Conservation (phyloP, 768 basidiomycete genomes). For the Mycena crocata region DNA sequence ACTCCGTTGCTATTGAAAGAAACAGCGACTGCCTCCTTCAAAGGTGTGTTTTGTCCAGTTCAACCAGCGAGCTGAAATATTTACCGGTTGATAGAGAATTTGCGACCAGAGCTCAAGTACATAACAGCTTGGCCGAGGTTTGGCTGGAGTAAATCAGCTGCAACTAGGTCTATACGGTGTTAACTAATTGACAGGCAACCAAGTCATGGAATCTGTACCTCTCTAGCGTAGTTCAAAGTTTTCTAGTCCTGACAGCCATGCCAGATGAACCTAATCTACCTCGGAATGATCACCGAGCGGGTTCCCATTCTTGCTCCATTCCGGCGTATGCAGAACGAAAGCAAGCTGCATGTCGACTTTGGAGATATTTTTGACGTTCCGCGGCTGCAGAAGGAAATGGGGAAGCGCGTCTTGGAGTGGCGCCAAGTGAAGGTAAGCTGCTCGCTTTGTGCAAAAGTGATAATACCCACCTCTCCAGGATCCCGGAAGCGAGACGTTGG, state of each 20-base stretch:
- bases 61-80: neutral
- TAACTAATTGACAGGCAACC: neutral
- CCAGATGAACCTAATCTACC: neutral
- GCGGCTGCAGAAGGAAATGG: neutral
- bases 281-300: neutral
- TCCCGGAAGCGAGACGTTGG: neutral
- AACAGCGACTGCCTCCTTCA: neutral
- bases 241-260: neutral
- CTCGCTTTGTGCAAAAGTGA: neutral
- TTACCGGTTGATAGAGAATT: neutral
- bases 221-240: neutral
- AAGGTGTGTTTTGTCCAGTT: neutral
- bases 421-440: neutral
- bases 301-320: neutral
- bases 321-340: neutral
- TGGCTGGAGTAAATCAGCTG: conserved; percentile 3
- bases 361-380: neutral
- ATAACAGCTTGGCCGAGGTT: conserved; percentile 4
- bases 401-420: neutral
- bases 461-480: neutral
- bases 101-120: conserved; percentile 11
- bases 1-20: neutral
- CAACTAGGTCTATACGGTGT: neutral
- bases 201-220: conserved; percentile 7
- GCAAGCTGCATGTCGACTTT: neutral